Conservation (phyloP, 1,284 basidiomycete species). For the Apiotrichum akiyoshidainum region DNA sequence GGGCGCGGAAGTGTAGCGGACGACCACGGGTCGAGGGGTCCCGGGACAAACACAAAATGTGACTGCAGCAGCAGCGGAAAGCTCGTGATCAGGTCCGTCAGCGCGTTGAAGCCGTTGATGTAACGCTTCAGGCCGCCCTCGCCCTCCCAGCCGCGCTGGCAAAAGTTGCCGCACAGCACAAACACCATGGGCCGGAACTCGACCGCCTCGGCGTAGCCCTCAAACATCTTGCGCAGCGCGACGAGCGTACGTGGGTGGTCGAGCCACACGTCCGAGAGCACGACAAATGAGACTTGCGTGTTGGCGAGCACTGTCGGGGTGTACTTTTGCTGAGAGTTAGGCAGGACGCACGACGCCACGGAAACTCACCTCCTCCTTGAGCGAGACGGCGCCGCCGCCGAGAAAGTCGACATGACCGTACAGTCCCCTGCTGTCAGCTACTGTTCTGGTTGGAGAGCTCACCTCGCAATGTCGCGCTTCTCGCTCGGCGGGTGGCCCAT, state of each 20-base stretch:
- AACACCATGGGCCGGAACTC: conserved; percentile 81
- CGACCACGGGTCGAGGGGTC: conserved; percentile 81
- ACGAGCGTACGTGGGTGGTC: conserved; percentile 79
- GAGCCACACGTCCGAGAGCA: conserved; percentile 76
- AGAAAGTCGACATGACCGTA: conserved; percentile 94
- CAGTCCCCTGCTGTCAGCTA: conserved; percentile 61
- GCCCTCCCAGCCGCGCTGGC: conserved; percentile 74
- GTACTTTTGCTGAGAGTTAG: conserved; percentile 42
- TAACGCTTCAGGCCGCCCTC: conserved; percentile 75
- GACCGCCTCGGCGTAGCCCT: conserved; percentile 81
- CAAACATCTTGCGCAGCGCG: conserved; percentile 78
- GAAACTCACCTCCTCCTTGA: conserved; percentile 80
- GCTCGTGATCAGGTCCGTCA: conserved; percentile 77
- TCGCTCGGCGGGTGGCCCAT: conserved; percentile 98
- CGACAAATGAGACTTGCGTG: conserved; percentile 78
- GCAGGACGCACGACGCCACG: not conserved
- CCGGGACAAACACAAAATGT: conserved; percentile 91
- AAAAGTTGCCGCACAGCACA: conserved; percentile 93
- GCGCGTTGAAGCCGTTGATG: conserved; percentile 78
- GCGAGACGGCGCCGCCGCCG: conserved; percentile 82
- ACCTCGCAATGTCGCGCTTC: conserved; percentile 74
- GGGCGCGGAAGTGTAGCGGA: conserved; percentile 75
- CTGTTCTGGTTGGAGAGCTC: no score
- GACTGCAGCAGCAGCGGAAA: conserved; percentile 77
- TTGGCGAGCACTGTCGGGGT: conserved; percentile 45